Conservation (phyloP, 176 grass and related monocot genomes). For the Microstegium vimineum region DNA sequence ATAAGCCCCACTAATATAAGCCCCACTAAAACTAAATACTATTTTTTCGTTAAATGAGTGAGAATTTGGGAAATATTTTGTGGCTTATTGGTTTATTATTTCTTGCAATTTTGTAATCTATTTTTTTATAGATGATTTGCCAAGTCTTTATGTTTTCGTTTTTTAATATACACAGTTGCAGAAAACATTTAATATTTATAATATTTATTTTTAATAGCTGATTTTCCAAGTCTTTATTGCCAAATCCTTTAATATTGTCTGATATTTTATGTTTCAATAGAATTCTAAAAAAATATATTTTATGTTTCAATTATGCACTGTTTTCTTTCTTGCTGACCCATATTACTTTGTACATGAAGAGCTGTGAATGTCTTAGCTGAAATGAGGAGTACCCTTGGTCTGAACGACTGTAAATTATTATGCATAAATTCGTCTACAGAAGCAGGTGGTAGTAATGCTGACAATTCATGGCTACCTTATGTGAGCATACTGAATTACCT, state of each 20-base stretch:
- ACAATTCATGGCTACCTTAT: slow-evolving; percentile 89
- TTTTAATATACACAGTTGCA: neutral
- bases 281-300: no score
- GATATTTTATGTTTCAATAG: neutral
- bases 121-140: slow-evolving; percentile 10
- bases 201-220: neutral
- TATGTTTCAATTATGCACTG: neutral
- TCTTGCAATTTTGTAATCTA: neutral
- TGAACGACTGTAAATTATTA: slow-evolving; percentile 86
- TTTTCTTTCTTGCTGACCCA: slow-evolving; percentile 20
- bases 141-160: neutral
- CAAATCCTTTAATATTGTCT: neutral
- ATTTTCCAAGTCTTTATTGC: neutral
- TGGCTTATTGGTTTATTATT: neutral
- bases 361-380: slow-evolving; percentile 68
- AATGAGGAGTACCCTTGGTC: slow-evolving; percentile 82
- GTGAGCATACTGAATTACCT: slow-evolving; percentile 53
- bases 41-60: slow-evolving; percentile 1
- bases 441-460: slow-evolving; percentile 41
- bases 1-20: neutral
- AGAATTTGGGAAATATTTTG: slow-evolving; percentile 2
- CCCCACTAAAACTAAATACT: slow-evolving; percentile 2
- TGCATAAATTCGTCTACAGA: slow-evolving; percentile 81
- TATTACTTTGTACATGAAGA: slow-evolving; percentile 44
- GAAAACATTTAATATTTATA: neutral